A percentile compares a stretch with the other conserved stretches of the same genome.
Conservation (phyloP, 371 early-diverging fungal species). For the Mortierella sp. region DNA sequence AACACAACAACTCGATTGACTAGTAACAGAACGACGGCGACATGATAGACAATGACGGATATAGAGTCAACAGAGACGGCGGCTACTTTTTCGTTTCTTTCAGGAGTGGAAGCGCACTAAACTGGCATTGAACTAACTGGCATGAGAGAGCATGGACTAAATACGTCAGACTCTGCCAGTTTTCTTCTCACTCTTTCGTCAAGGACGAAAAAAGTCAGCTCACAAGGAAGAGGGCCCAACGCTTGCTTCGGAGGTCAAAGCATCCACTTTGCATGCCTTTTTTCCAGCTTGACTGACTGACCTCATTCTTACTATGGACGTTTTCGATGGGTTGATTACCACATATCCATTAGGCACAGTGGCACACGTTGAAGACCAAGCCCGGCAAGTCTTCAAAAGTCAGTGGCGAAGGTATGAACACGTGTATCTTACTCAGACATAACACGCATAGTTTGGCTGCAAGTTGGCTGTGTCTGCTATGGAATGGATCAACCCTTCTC, state of each 20-base stretch:
- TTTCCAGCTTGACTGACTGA: not conserved
- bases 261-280: not conserved
- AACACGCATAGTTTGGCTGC: not conserved
- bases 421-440: no score
- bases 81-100: not conserved
- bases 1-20: not conserved
- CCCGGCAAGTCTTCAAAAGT: slow-evolving; percentile 26
- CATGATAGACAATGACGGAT: not conserved
- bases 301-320: not conserved
- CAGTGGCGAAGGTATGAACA: slow-evolving; percentile 30
- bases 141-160: not conserved
- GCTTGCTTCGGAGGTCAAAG: not conserved
- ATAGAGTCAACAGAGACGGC: slow-evolving; percentile 9
- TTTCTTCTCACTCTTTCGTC: not conserved
- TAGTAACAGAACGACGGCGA: not conserved
- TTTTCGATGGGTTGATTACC: not conserved
- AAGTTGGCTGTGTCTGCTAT: not conserved
- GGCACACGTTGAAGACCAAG: slow-evolving; percentile 14
- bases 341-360: slow-evolving; percentile 16
- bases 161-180: slow-evolving; percentile 1
- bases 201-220: not conserved
- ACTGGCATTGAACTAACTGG: not conserved
- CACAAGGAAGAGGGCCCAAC: not conserved
- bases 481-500: slow-evolving; percentile 1
- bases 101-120: not conserved